phyloP scores from a whole-genome alignment of 2,329 filamentous ascomycete species.

The Claviceps paspali region DNA sequence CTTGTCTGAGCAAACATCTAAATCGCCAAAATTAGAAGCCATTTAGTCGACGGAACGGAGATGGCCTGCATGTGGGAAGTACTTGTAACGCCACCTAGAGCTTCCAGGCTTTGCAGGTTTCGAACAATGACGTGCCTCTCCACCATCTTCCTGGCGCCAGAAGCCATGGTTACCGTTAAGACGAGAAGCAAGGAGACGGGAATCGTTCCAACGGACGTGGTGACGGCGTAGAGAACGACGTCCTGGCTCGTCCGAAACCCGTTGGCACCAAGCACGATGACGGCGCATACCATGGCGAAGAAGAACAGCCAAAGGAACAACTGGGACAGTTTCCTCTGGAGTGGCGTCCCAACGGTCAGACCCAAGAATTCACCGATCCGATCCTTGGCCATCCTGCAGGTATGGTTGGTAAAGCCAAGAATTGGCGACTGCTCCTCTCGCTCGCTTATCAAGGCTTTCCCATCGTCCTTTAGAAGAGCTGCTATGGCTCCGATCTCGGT shows the following conservation, averaged over 20 bases:
- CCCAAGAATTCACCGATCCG: conserved; percentile 25
- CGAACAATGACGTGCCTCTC: no score
- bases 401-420: conserved; percentile 1
- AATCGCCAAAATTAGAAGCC: no score
- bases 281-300: conserved; percentile 24
- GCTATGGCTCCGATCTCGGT: conserved; percentile 45
- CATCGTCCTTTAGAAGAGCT: conserved; percentile 12
- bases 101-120: conserved; percentile 31
- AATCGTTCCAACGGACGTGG: conserved; percentile 28
- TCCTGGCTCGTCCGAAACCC: conserved; percentile 19
- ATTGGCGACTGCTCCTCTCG: neutral
- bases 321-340: no score
- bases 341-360: no score
- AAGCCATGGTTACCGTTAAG: no score
- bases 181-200: conserved; percentile 28
- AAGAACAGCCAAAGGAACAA: no score
- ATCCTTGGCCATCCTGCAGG: conserved; percentile 4
- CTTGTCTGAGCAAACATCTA: no score
- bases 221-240: conserved; percentile 23
- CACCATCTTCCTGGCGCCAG: no score
- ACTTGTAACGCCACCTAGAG: conserved; percentile 32
- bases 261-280: conserved; percentile 24
- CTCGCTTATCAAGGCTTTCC: conserved; percentile 1
- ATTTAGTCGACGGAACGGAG: no score
- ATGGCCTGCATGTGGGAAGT: no score